Base-by-base conservation (phyloP, 306 rosid genomes). In the Spatholobus suberectus region DNA sequence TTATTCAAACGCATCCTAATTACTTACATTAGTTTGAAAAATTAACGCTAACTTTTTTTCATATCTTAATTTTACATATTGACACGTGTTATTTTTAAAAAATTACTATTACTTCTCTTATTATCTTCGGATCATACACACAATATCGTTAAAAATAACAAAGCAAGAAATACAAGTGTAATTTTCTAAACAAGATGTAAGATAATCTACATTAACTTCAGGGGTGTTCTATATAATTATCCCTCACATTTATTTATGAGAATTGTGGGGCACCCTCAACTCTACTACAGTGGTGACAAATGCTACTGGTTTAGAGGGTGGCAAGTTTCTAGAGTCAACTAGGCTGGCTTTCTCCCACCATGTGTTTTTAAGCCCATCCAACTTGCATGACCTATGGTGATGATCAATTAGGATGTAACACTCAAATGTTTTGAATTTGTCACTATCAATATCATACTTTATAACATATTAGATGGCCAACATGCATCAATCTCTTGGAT, bases 391-490 rank as follows among this genome's bases (percentile, higher is more conserved):
- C 51, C n/a, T 37, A 9, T 41, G 5, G 71, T 17, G 26, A 34
- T 34, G 43, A 11, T 59, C 37, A 12, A 59, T 24, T 26, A 59
- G 8, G 18, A 26, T 59, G 38, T 14, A 27, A 59, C 37, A 59
- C 17, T 26, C 20, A 59, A 13, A 58, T 58, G 18, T 59, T 26
- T 23, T 11, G 35, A 24, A 6, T 58, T 24, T 58, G 35, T 58
- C n/a, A 58, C 3, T 35, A 58, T 7, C 69, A 10, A 13, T 34
- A 43, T 3, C 76, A 72, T 8, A 47, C 51, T 46, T 76, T 24
- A 1, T 65, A 44, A 15, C 62, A 49, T 17, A 29, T 51, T 34
- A 73, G 62, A 49, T 40, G 86, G 78, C 54, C 85, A 79, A 69
- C 83, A 12, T 41, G 71, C 68, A 27, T 52, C 44, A 3, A 3